These are phyloP conservation scores for Thalassiosira pacifica DNA, from an alignment of 352 stramenopile species.

Conservation along the genomic window DNA sequence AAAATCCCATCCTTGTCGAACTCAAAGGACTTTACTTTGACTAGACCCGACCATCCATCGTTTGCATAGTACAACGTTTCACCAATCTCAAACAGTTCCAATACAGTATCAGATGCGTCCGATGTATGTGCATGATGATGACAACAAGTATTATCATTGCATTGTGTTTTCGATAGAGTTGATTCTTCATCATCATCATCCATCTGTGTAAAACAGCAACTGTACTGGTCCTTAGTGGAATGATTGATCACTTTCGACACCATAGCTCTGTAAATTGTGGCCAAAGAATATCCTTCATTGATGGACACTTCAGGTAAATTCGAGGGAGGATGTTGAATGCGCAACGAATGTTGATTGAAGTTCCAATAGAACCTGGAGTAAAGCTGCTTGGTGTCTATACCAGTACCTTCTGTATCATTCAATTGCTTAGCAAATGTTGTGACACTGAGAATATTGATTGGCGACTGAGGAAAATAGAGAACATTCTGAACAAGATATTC, in stretches of 20 bases:
- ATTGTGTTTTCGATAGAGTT: too few relatives aligned
- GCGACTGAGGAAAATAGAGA: conserved; percentile 16
- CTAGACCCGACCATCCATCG: neutral
- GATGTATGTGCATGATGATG: neutral
- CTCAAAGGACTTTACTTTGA: neutral
- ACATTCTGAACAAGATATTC: neutral
- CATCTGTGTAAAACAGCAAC: neutral
- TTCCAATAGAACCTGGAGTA: conserved; percentile 25
- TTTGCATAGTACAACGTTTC: neutral
- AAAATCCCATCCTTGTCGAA: neutral
- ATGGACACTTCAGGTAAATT: conserved; percentile 31
- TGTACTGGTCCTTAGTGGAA: neutral
- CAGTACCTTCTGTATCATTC: conserved; percentile 6
- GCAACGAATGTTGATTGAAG: neutral
- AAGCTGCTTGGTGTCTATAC: neutral
- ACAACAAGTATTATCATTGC: too few relatives aligned
- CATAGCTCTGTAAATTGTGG: neutral
- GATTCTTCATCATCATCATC: neutral
- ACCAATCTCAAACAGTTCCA: conserved; percentile 8
- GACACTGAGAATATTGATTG: conserved; percentile 31
- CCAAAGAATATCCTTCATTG: conserved; percentile 13
- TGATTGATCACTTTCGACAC: neutral
- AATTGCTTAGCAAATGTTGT: conserved; percentile 8
- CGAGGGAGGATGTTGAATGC: conserved; percentile 20
- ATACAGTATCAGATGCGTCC: neutral